phyloP scores from a whole-genome alignment of 768 basidiomycete genomes.

The Trametes cinnabarina region DNA sequence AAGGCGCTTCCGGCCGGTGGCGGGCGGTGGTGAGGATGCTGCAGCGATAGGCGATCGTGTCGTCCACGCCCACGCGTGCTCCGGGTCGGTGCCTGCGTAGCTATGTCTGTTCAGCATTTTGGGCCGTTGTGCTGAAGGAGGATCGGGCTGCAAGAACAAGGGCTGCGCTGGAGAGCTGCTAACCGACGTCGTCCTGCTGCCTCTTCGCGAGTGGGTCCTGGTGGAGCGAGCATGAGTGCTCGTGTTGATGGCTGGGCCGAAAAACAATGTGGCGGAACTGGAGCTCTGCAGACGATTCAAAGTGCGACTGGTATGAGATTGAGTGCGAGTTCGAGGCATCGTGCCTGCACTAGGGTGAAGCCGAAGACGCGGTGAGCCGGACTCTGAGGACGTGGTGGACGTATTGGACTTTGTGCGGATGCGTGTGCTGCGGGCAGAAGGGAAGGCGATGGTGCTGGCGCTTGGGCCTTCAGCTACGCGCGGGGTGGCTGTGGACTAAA shows the following conservation, averaged over 20 bases:
- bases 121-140: conserved; percentile 24
- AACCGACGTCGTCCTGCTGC: neutral
- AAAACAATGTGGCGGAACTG: conserved; percentile 64
- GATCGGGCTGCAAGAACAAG: conserved; percentile 16
- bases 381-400: conserved; percentile 45
- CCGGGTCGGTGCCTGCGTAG: conserved; percentile 50
- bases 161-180: neutral
- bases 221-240: neutral
- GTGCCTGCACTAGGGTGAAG: conserved; percentile 47
- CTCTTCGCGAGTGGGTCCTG: neutral
- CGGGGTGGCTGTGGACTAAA: conserved; percentile 12
- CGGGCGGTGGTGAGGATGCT: conserved; percentile 14
- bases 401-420: conserved; percentile 39
- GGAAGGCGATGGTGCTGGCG: conserved; percentile 33
- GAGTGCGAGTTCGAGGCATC: conserved; percentile 32
- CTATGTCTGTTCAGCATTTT: conserved; percentile 56
- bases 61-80: conserved; percentile 18
- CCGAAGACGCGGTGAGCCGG: conserved; percentile 53
- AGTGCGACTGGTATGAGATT: conserved; percentile 37
- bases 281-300: conserved; percentile 51
- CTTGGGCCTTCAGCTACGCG: conserved; percentile 28
- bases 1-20: conserved; percentile 17
- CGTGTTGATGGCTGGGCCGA: conserved; percentile 56
- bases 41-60: conserved; percentile 12
- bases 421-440: conserved; percentile 35